Evolutionary conservation across 2,329 filamentous ascomycete genomes (phyloP), one percentile per base, ranked within the genome.

Genomic region (Hymenoscyphus salicellus): DNA sequence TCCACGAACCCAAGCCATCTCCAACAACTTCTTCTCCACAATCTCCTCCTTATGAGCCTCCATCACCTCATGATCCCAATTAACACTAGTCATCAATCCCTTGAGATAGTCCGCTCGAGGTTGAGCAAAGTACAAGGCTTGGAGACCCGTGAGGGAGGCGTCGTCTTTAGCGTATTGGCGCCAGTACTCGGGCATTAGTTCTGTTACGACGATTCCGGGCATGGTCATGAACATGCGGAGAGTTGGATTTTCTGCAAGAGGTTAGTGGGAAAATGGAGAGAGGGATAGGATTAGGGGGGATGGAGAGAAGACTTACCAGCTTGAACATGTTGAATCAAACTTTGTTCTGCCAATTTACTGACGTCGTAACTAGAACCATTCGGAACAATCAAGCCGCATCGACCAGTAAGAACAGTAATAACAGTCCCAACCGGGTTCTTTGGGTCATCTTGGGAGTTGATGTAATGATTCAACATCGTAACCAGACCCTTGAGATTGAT

Each of bases 401-500:
- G 81, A 32, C 74, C 72, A 62, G 78, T 81, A 32, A 76, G 71
- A 3, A 79, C 66, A 52, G 76, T 75, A 65, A 84, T 74, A 63
- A 82, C 74, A 1, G 77, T 81, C 3, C 68, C 70, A 14, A 32
- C 55, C 11, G 69, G 65, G 1, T 70, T 62, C 36, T 69, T 65
- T 5, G 66, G 64, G 17, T 67, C 62, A 3, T 63, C 57, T 69
- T 79, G 79, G 52, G 73, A 64, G 23, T 76, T 64, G n/a, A 86
- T 73, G 67, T 86, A 84, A 0, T 78, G 76, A 17, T 76, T 75
- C 1, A 79, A 78, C 30, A 79, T 71, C 14, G 83, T 75, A 55
- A 82, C 82, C 0, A 77, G 73, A 0, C 83, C 83, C 58, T 79
- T 81, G 32, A 85, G 71, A 64, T 86, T 86, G 62, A 84, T 79